Conservation (phyloP, 495 filamentous ascomycete species). For the Pseudomonodictys pantanalensis region DNA sequence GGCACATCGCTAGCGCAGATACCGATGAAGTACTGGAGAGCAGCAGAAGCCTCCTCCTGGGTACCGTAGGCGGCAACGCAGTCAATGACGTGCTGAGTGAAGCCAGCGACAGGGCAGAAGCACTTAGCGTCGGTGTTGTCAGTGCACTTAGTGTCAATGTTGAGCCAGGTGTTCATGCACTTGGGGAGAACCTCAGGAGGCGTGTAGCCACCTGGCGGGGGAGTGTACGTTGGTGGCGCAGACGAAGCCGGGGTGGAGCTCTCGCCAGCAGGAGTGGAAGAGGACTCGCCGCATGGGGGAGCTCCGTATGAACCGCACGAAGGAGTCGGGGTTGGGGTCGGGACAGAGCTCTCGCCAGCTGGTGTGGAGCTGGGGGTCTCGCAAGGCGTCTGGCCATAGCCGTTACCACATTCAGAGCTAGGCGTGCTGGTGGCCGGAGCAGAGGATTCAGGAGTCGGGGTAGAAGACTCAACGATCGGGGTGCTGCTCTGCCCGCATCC, state of each 20-base stretch:
- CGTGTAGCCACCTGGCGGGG: slow-evolving; percentile 19
- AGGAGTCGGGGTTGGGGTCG: slow-evolving; percentile 1
- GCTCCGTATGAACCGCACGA: background rate
- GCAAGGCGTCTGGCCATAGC: background rate
- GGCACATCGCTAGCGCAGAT: slow-evolving; percentile 77
- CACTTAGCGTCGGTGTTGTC: slow-evolving; percentile 81
- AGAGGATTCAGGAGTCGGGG: slow-evolving; percentile 1
- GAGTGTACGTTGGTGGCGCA: background rate
- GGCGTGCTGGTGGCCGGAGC: background rate
- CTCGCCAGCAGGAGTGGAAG: background rate
- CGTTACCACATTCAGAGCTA: background rate
- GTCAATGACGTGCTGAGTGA: slow-evolving; percentile 75
- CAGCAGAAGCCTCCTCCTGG: slow-evolving; percentile 63
- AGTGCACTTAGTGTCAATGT: slow-evolving; percentile 63
- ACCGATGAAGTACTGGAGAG: slow-evolving; percentile 82
- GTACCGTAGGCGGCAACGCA: slow-evolving; percentile 77
- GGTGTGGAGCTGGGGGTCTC: background rate
- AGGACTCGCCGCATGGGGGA: background rate
- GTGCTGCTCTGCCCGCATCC: background rate
- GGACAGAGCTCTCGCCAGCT: background rate
- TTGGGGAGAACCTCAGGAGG: slow-evolving; percentile 70
- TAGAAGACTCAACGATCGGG: background rate
- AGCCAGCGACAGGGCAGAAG: slow-evolving; percentile 77
- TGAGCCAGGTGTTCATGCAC: slow-evolving; percentile 91
- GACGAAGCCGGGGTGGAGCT: slow-evolving; percentile 1